Evolutionary conservation across 805 yeast genomes (phyloP), one percentile per base, ranked within the genome.

Genomic region (Hyphopichia homilentoma): DNA sequence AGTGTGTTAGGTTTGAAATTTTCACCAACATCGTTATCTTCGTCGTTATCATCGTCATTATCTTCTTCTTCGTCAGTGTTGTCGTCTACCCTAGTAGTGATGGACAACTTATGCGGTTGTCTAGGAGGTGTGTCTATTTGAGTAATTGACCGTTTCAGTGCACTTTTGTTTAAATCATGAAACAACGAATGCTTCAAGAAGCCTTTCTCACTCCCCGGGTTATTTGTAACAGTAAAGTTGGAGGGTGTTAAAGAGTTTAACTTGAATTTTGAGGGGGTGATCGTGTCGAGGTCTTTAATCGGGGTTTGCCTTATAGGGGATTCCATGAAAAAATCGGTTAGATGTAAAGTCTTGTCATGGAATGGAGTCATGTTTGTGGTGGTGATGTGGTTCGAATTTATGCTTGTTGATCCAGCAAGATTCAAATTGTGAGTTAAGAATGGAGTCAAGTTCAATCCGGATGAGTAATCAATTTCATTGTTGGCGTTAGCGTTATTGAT

Each of bases 291-390:
- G 27, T 57, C 62, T 34, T 54, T 61, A 8, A 54, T 36, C 8
- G 70, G 68, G 2, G 65, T 50, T n/a, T 17, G 14, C 18, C 56
- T 45, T 24, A 64, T 61, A 11, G 72, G 72, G n/a, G 66, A 55
- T 33, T 66, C 72, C 56, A 63, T 65, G 44, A 65, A 65, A 32
- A 66, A 65, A 41, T 66, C 72, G 5, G 65, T 47, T 26, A 65
- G 44, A 35, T 61, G 70, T 35, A 63, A 47, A 3, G 68, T 53
- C 41, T 61, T 64, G 34, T 65, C 70, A 40, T 61, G 65, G 38
- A 58, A 61, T 3, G 72, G 72, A n/a, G 72, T 66, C 36, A 64
- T 52, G 29, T 51, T 55, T 40, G 30, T 32, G 24, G 40, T 36
- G 25, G 41, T 44, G 35, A 46, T 48, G 30, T 43, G 38, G 34